Conservation (phyloP, 140 eudicot genomes). For the Anethum foeniculum region DNA sequence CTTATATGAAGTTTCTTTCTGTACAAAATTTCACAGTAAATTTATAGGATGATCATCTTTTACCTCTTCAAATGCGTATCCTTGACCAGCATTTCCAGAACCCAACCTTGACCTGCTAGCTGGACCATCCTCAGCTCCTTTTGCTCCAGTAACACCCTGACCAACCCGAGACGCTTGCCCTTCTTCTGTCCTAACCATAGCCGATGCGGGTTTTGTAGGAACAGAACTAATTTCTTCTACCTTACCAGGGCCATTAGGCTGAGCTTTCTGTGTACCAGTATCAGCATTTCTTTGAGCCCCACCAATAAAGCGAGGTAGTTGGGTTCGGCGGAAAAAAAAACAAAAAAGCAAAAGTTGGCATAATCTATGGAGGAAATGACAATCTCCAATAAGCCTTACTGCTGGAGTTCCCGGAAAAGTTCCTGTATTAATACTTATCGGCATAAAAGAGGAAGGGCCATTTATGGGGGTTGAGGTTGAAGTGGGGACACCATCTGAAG, state of each 20-base stretch:
- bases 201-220: constrained; percentile 42
- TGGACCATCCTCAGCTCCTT: constrained; percentile 79
- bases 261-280: constrained; percentile 52
- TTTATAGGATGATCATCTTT: background rate
- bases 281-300: constrained; percentile 67
- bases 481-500: constrained; percentile 65
- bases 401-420: constrained; percentile 99
- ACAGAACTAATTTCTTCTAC: constrained; percentile 63
- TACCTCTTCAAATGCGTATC: constrained; percentile 97
- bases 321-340: constrained; percentile 81
- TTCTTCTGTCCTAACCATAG: constrained; percentile 58
- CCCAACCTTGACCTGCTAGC: constrained; percentile 73
- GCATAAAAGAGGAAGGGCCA: constrained; percentile 87
- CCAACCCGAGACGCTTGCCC: constrained; percentile 41
- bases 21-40: background rate
- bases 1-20: background rate
- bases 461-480: constrained; percentile 70
- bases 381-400: constrained; percentile 93
- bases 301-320: constrained; percentile 53
- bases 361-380: constrained; percentile 88
- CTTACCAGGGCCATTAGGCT: constrained; percentile 49
- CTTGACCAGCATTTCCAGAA: constrained; percentile 97
- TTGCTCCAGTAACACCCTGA: constrained; percentile 53
- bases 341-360: constrained; percentile 91
- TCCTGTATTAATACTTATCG: constrained; percentile 91